phyloP scores from a whole-genome alignment of 176 grass and related monocot genomes.

The Triticum timopheevii region DNA sequence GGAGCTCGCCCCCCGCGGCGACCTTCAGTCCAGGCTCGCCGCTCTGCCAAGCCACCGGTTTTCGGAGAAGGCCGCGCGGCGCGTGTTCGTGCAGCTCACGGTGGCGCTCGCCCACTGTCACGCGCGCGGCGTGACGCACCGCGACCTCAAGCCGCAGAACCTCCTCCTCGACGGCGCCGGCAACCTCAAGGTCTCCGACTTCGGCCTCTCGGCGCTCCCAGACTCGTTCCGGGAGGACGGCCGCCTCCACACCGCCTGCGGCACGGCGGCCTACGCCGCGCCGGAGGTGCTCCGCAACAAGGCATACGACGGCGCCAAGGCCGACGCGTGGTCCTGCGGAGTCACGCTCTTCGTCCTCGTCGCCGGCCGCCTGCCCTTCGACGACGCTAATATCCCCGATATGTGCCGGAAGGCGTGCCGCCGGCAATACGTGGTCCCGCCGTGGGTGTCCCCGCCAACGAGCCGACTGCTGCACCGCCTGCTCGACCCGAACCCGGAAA shows the following conservation, averaged over 20 bases:
- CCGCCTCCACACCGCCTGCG: constrained; percentile 26
- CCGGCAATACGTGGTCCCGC: constrained; percentile 55
- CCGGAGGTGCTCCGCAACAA: constrained; percentile 61
- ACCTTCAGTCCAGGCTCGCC: constrained; percentile 46
- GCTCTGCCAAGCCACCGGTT: constrained; percentile 35
- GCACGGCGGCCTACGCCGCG: constrained; percentile 52
- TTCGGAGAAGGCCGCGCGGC: constrained; percentile 37
- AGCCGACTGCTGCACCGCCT: constrained; percentile 49
- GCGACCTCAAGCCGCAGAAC: constrained; percentile 98
- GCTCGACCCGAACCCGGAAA: constrained; percentile 70
- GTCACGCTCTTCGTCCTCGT: constrained; percentile 81
- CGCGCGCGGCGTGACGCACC: constrained; percentile 31
- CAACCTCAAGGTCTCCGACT: constrained; percentile 92
- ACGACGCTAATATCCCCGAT: constrained; percentile 56
- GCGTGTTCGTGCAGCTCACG: constrained; percentile 69
- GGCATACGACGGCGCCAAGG: constrained; percentile 56
- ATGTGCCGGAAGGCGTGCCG: constrained; percentile 53
- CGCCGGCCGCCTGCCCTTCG: constrained; percentile 56
- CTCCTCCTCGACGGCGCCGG: constrained; percentile 80
- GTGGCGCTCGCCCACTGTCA: neutral
- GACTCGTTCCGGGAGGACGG: constrained; percentile 40
- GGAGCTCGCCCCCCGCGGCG: constrained; percentile 58
- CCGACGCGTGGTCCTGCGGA: constrained; percentile 59
- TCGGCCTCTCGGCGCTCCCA: constrained; percentile 58
- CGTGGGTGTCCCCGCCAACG: constrained; percentile 52